Percentiles rank a stretch among this genome's conserved stretches.
Conservation (phyloP, 768 basidiomycete genomes). For the Hemileccinum impolitum region DNA sequence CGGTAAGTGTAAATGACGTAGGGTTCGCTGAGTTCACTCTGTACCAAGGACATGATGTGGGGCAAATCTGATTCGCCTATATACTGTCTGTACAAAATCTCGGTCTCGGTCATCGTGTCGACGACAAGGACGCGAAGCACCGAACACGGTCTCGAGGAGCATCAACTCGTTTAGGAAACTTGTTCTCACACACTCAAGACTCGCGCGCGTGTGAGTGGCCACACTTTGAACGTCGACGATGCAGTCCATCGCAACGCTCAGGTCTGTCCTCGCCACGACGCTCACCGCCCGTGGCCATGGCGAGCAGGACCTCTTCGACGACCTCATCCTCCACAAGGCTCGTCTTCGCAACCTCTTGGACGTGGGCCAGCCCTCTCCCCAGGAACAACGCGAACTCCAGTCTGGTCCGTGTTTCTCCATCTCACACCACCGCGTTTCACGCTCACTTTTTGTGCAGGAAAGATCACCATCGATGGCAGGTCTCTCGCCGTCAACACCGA, state of each 20-base stretch:
- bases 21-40: conserved; percentile 91
- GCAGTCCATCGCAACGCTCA: conserved; percentile 59
- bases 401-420: conserved; percentile 41
- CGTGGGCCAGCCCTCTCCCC: conserved; percentile 54
- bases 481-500: conserved; percentile 73
- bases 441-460: conserved; percentile 49
- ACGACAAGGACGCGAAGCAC: too few relatives aligned
- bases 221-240: conserved; percentile 31
- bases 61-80: conserved; percentile 73
- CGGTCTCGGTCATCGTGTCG: conserved; percentile 36
- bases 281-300: conserved; percentile 47
- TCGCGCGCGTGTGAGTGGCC: background rate
- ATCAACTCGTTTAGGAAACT: background rate
- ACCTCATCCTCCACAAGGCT: conserved; percentile 63
- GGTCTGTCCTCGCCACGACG: conserved; percentile 47
- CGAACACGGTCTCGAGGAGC: too few relatives aligned
- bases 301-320: conserved; percentile 75
- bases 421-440: background rate
- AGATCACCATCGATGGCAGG: conserved; percentile 58
- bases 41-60: conserved; percentile 82
- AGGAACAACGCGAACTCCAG: conserved; percentile 72
- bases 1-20: conserved; percentile 96
- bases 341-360: conserved; percentile 63
- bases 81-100: conserved; percentile 63
- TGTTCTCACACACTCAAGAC: background rate